Percentiles rank a stretch among this genome's conserved stretches.
phyloP scores from a whole-genome alignment of 2,329 filamentous ascomycete species.

The Endocalyx cinctus region DNA sequence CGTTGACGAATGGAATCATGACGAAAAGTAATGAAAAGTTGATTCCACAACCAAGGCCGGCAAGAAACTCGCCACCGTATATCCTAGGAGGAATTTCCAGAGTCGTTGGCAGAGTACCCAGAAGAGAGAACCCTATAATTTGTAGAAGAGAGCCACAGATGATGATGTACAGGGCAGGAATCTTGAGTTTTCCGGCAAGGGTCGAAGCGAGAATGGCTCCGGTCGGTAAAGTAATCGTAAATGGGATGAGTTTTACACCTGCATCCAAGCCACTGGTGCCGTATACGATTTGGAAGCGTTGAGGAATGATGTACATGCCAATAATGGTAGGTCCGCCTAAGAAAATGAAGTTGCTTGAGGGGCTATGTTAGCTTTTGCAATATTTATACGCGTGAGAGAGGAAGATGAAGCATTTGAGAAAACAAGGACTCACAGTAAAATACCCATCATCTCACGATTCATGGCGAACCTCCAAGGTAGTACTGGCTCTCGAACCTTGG shows the following conservation, averaged over 20 bases:
- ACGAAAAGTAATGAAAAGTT: constrained; percentile 11
- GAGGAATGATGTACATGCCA: background rate
- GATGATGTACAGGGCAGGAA: constrained; percentile 10
- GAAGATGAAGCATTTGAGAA: background rate
- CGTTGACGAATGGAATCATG: constrained; percentile 9
- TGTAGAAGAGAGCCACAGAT: constrained; percentile 9
- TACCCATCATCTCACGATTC: constrained; percentile 14
- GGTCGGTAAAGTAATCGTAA: background rate
- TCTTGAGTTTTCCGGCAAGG: constrained; percentile 5
- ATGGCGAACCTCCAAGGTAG: constrained; percentile 15
- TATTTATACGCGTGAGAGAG: background rate
- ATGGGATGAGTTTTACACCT: background rate
- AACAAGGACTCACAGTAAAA: constrained; percentile 18
- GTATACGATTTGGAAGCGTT: background rate
- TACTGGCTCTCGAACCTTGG: constrained; percentile 11
- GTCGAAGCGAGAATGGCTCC: constrained; percentile 1
- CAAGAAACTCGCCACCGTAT: constrained; percentile 11
- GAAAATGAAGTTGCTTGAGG: constrained; percentile 10
- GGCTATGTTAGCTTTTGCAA: constrained; percentile 2
- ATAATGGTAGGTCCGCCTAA: constrained; percentile 9
- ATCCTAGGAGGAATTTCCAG: constrained; percentile 5
- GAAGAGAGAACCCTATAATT: constrained; percentile 9
- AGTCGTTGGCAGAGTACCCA: constrained; percentile 7
- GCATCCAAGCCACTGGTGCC: background rate
- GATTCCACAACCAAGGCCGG: constrained; percentile 12